A percentile compares a stretch with the other conserved stretches of the same genome.
Conservation (phyloP, 164 flowering plant genomes). For the Vitis riparia region DNA sequence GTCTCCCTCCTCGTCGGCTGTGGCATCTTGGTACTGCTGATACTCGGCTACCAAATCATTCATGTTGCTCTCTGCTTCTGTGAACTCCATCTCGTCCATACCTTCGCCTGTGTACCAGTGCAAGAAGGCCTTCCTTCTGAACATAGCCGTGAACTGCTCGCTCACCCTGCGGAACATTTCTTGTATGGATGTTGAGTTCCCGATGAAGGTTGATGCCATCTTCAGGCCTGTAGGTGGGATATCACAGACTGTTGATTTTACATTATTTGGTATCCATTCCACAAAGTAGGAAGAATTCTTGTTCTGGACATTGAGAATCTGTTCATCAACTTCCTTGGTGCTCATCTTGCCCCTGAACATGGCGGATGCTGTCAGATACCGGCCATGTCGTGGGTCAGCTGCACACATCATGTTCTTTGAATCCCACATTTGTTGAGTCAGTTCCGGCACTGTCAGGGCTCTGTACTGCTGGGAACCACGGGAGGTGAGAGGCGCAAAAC, state of each 20-base stretch:
- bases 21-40: slow-evolving; percentile 51
- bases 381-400: slow-evolving; percentile 49
- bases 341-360: slow-evolving; percentile 58
- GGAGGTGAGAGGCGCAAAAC: slow-evolving; percentile 53
- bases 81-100: slow-evolving; percentile 59
- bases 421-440: slow-evolving; percentile 64
- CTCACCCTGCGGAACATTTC: slow-evolving; percentile 54
- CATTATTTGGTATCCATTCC: slow-evolving; percentile 56
- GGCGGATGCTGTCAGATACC: slow-evolving; percentile 52
- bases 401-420: slow-evolving; percentile 67
- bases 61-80: slow-evolving; percentile 49
- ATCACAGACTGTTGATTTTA: slow-evolving; percentile 48
- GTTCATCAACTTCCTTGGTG: slow-evolving; percentile 56
- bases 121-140: slow-evolving; percentile 56
- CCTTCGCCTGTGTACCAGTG: slow-evolving; percentile 60
- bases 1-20: slow-evolving; percentile 38
- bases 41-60: slow-evolving; percentile 45
- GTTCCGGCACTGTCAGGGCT: slow-evolving; percentile 49
- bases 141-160: slow-evolving; percentile 58
- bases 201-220: slow-evolving; percentile 56
- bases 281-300: slow-evolving; percentile 56
- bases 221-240: slow-evolving; percentile 48
- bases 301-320: slow-evolving; percentile 52
- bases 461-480: slow-evolving; percentile 54
- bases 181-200: slow-evolving; percentile 52